Conservation (phyloP, 306 rosid genomes). For the Quercus rubra region DNA sequence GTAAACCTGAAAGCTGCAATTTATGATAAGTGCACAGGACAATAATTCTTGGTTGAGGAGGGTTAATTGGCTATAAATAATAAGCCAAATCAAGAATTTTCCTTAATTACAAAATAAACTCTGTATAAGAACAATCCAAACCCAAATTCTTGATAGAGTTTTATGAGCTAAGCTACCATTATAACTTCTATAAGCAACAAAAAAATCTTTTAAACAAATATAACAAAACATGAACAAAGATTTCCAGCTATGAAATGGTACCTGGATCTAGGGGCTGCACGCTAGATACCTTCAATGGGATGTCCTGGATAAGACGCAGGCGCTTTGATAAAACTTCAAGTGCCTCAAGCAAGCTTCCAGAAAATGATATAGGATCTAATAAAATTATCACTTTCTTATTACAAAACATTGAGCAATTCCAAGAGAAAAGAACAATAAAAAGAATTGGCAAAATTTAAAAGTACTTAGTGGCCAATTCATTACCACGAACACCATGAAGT, state of each 20-base stretch:
- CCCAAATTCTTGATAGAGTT: neutral
- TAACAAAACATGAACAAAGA: no score
- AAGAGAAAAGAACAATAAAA: slow-evolving; percentile 2
- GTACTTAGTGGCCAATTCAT: neutral
- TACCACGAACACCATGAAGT: slow-evolving; percentile 67
- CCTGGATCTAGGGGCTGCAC: no score
- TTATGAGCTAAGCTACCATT: neutral
- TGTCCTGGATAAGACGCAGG: slow-evolving; percentile 31
- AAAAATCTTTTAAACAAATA: slow-evolving; percentile 8
- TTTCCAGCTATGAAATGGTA: no score
- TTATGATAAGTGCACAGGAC: slow-evolving; percentile 38
- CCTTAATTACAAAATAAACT: neutral
- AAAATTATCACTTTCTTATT: slow-evolving; percentile 2
- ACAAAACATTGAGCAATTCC: slow-evolving; percentile 14
- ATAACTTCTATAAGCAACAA: neutral
- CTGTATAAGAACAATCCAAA: neutral
- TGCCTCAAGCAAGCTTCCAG: slow-evolving; percentile 70
- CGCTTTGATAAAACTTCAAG: slow-evolving; percentile 71
- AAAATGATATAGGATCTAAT: slow-evolving; percentile 67
- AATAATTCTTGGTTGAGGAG: neutral
- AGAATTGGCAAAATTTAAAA: slow-evolving; percentile 6
- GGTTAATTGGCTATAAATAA: neutral
- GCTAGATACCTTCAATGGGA: no score
- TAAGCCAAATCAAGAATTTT: neutral
- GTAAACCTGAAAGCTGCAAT: slow-evolving; percentile 71